These are phyloP conservation scores for Phytophthora capsici DNA, from an alignment of 352 stramenopile genomes.

Conservation along the genomic window DNA sequence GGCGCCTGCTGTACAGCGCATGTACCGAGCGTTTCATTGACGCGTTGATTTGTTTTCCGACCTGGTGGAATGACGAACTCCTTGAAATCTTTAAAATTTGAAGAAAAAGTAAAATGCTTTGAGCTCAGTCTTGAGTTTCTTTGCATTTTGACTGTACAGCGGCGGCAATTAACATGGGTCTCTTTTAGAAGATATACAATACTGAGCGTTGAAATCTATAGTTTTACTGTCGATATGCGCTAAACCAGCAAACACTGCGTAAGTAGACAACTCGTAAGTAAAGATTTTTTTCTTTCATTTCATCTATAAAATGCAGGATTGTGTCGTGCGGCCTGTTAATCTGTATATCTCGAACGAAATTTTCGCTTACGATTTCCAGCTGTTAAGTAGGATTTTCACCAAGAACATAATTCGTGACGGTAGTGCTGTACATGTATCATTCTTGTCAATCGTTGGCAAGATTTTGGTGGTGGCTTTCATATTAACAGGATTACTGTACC, in stretches of 20 bases:
- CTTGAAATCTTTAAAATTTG: slow-evolving; percentile 11
- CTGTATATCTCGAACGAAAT: slow-evolving; percentile 38
- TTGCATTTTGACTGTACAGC: too few species aligned
- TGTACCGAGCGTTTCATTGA: neutral
- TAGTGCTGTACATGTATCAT: too few species aligned
- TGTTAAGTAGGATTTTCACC: slow-evolving; percentile 23
- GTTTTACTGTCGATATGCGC: neutral
- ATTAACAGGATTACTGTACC: slow-evolving; percentile 5
- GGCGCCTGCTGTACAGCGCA: too few species aligned
- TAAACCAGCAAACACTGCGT: neutral
- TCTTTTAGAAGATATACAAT: too few species aligned
- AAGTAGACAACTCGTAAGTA: neutral
- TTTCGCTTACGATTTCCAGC: slow-evolving; percentile 24
- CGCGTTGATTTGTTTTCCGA: slow-evolving; percentile 15
- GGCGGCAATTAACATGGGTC: too few species aligned
- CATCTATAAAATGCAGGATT: slow-evolving; percentile 26
- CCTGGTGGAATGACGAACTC: slow-evolving; percentile 23
- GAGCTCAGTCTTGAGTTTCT: neutral
- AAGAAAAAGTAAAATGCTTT: slow-evolving; percentile 13
- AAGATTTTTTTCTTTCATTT: neutral
- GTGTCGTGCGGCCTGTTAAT: slow-evolving; percentile 35
- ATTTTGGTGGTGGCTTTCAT: slow-evolving; percentile 5
- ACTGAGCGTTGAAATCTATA: neutral
- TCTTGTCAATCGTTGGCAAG: too few species aligned
- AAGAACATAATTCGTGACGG: slow-evolving; percentile 2